Conservation (phyloP, 305 asterid genomes). For the Fraxinus baroniana region DNA sequence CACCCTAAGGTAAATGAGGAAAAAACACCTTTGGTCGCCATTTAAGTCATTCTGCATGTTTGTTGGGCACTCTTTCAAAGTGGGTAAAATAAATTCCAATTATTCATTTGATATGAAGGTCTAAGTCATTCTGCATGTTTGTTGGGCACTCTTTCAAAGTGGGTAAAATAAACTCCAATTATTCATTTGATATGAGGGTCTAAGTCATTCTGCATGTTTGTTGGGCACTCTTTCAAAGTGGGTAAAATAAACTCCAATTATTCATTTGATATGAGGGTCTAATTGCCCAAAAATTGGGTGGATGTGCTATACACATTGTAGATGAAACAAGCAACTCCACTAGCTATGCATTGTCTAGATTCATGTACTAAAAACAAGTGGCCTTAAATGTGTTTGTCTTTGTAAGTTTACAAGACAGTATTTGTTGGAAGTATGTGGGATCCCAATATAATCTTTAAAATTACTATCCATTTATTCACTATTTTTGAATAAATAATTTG, state of each 20-base stretch:
- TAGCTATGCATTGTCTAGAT: slow-evolving; percentile 25
- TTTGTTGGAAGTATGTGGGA: background rate
- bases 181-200: too few species aligned
- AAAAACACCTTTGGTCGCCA: background rate
- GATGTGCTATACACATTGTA: background rate
- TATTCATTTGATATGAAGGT: background rate
- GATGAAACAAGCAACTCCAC: slow-evolving; percentile 29
- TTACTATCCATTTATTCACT: background rate
- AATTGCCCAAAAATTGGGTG: background rate
- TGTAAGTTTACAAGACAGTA: slow-evolving; percentile 11
- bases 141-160: background rate
- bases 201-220: background rate
- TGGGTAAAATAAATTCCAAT: background rate
- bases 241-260: background rate
- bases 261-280: background rate
- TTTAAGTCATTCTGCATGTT: slow-evolving; percentile 3
- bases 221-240: background rate
- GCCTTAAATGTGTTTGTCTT: slow-evolving; percentile 29
- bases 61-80: background rate
- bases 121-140: slow-evolving; percentile 1
- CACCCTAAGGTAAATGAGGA: background rate
- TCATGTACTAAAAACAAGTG: slow-evolving; percentile 11
- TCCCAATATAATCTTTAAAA: slow-evolving; percentile 20
- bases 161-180: too few species aligned
- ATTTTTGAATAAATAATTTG: too few species aligned